phyloP scores from a whole-genome alignment of 441 rosid species.

The Croton laevigatus region DNA sequence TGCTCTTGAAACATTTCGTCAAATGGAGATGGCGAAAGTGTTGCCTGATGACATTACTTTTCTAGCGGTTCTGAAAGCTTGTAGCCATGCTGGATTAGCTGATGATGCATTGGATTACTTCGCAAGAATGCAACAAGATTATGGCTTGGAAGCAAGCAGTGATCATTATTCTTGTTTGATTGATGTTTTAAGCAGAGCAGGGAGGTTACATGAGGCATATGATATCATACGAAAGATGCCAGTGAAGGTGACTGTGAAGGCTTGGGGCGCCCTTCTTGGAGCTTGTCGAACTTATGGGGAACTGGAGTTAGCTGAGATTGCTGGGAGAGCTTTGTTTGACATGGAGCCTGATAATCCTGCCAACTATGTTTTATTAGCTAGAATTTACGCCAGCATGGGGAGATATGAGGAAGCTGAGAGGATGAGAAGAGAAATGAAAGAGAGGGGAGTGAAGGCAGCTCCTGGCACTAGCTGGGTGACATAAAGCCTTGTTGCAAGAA shows the following conservation, averaged over 20 bases:
- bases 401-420: conserved; percentile 60
- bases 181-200: conserved; percentile 60
- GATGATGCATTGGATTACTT: conserved; percentile 51
- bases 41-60: conserved; percentile 54
- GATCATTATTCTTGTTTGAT: conserved; percentile 67
- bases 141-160: conserved; percentile 42
- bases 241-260: conserved; percentile 48
- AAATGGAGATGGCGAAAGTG: conserved; percentile 51
- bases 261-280: conserved; percentile 71
- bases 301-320: conserved; percentile 58
- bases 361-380: conserved; percentile 49
- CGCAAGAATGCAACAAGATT: conserved; percentile 39
- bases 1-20: conserved; percentile 43
- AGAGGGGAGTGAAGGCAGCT: conserved; percentile 46
- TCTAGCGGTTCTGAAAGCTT: conserved; percentile 57
- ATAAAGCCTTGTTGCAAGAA: conserved; percentile 25
- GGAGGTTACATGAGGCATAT: conserved; percentile 56
- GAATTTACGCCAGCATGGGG: conserved; percentile 51
- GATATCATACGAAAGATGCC: conserved; percentile 51
- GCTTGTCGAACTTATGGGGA: conserved; percentile 63
- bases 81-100: conserved; percentile 62
- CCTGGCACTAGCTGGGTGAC: conserved; percentile 65
- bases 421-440: conserved; percentile 53
- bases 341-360: conserved; percentile 64
- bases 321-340: conserved; percentile 48